Percentiles rank a stretch among this genome's conserved stretches.
phyloP scores from a whole-genome alignment of 2,329 filamentous ascomycete species.

The Penicillium thymicola region DNA sequence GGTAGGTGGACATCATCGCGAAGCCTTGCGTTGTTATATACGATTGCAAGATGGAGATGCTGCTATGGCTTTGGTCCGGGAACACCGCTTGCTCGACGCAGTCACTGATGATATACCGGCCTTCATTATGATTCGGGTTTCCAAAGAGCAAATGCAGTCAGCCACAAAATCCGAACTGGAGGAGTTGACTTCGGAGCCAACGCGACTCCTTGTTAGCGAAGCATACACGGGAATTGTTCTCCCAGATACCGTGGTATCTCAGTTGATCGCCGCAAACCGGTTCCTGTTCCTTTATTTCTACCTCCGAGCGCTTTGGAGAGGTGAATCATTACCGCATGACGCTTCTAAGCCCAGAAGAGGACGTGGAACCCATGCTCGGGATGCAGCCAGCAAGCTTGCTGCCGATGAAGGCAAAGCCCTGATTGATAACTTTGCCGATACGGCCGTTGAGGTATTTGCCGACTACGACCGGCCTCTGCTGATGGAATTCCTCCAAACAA shows the following conservation, averaged over 20 bases:
- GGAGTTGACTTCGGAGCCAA: slow-evolving; percentile 75
- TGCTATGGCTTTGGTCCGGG: slow-evolving; percentile 78
- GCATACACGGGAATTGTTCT: slow-evolving; percentile 83
- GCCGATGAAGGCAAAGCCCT: slow-evolving; percentile 61
- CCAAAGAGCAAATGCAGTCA: slow-evolving; percentile 62
- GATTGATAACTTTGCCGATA: slow-evolving; percentile 82
- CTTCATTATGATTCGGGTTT: slow-evolving; percentile 82
- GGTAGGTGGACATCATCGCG: slow-evolving; percentile 72
- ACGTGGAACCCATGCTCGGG: slow-evolving; percentile 37
- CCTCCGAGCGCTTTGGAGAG: slow-evolving; percentile 78
- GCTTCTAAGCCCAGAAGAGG: slow-evolving; percentile 35
- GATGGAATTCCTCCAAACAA: slow-evolving; percentile 81
- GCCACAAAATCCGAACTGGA: slow-evolving; percentile 70
- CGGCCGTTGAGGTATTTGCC: slow-evolving; percentile 82
- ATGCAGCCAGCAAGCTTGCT: slow-evolving; percentile 48
- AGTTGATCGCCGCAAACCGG: slow-evolving; percentile 66
- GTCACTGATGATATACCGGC: slow-evolving; percentile 86
- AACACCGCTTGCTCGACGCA: slow-evolving; percentile 85
- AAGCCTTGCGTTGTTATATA: slow-evolving; percentile 87
- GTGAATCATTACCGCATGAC: slow-evolving; percentile 55
- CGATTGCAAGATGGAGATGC: slow-evolving; percentile 86
- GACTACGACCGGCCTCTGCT: slow-evolving; percentile 74
- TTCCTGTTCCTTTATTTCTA: slow-evolving; percentile 88
- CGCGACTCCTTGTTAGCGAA: slow-evolving; percentile 83
- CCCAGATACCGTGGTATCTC: slow-evolving; percentile 71